Percentiles rank a stretch among this genome's conserved stretches.
Conservation (phyloP, 768 basidiomycete species). For the Melanogaster broomeanus region DNA sequence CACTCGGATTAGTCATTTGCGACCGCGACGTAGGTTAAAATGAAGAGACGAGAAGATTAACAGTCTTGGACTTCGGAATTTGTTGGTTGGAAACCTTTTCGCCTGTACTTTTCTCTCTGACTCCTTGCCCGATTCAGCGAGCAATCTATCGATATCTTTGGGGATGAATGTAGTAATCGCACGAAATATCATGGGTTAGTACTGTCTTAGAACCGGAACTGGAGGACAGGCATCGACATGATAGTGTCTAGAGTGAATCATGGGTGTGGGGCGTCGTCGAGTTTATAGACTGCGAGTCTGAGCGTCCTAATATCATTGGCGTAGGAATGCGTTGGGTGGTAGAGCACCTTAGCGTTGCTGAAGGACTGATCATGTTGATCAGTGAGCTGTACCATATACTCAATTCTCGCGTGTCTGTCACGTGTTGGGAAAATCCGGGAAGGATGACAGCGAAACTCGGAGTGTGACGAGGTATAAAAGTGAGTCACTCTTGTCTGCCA, state of each 20-base stretch:
- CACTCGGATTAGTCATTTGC: slow-evolving; percentile 34
- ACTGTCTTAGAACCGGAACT: slow-evolving; percentile 31
- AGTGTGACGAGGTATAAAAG: slow-evolving; percentile 7
- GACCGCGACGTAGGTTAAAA: slow-evolving; percentile 44
- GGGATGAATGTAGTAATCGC: too few relatives aligned
- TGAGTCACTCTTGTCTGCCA: too few relatives aligned
- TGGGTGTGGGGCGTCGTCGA: too few relatives aligned
- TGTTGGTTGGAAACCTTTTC: slow-evolving; percentile 13
- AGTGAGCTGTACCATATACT: too few relatives aligned
- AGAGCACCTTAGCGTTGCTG: slow-evolving; percentile 35
- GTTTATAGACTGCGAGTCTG: too few relatives aligned
- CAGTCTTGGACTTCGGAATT: slow-evolving; percentile 26
- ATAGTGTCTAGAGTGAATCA: too few relatives aligned
- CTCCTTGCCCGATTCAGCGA: slow-evolving; percentile 30
- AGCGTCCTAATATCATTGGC: slow-evolving; percentile 47
- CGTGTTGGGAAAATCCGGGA: background rate
- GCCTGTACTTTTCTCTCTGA: slow-evolving; percentile 9
- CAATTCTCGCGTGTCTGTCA: slow-evolving; percentile 1
- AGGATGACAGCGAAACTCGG: slow-evolving; percentile 22
- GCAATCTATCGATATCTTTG: slow-evolving; percentile 22
- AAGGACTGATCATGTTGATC: slow-evolving; percentile 46
- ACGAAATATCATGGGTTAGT: background rate
- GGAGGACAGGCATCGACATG: slow-evolving; percentile 25
- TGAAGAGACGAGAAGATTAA: slow-evolving; percentile 45
- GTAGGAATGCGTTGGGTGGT: too few relatives aligned